phyloP scores from a whole-genome alignment of 139 green algal species.

The Chlamydomonas sphaeroides region DNA sequence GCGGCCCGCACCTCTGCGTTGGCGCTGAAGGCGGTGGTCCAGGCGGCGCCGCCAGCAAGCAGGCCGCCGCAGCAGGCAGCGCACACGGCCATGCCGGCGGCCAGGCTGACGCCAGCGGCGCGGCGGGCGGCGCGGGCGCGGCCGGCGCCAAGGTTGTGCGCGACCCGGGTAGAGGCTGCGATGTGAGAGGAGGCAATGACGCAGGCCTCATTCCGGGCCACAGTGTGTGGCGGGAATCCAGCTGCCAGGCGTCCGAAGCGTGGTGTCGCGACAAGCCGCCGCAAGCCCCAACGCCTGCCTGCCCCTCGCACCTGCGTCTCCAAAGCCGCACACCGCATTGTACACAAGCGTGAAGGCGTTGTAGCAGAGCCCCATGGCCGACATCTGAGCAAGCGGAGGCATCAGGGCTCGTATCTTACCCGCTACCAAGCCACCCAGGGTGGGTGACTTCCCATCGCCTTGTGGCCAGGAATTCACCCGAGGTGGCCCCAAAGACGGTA shows the following conservation, averaged over 20 bases:
- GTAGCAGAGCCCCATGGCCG: conserved; percentile 31
- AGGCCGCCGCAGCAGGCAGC: background rate
- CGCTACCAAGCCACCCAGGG: too few species aligned
- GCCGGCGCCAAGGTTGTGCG: background rate
- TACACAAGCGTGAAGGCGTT: conserved; percentile 30
- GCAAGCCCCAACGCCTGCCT: too few species aligned
- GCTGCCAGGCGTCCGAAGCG: too few species aligned
- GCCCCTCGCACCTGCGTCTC: too few species aligned
- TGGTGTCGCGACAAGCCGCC: too few species aligned
- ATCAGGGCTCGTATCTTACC: too few species aligned
- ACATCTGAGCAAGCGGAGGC: background rate
- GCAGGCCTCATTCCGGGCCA: too few species aligned
- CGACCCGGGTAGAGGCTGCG: conserved; percentile 11
- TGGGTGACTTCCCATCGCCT: too few species aligned
- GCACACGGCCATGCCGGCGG: conserved; percentile 8
- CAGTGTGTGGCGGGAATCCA: too few species aligned
- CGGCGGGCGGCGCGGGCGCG: background rate
- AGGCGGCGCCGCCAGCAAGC: background rate
- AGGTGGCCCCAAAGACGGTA: too few species aligned
- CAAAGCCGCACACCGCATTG: conserved; percentile 9
- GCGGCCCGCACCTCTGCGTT: background rate
- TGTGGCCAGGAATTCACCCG: too few species aligned
- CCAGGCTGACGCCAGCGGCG: background rate
- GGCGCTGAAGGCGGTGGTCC: background rate
- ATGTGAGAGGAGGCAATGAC: too few species aligned